Conservation (phyloP, 176 grass and related monocot genomes). For the Chloris gayana region DNA sequence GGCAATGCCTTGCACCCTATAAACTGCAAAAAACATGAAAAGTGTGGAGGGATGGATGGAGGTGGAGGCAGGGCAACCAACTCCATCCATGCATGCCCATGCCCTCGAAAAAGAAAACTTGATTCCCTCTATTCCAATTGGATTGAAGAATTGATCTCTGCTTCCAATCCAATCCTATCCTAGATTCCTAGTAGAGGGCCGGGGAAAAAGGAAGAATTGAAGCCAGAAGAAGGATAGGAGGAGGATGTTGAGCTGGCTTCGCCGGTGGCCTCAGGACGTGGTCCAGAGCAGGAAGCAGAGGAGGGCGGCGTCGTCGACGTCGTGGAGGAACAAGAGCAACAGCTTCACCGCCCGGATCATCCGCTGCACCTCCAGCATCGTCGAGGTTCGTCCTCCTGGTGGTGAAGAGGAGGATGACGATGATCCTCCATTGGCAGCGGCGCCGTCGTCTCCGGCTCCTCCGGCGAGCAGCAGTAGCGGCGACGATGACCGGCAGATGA, state of each 20-base stretch:
- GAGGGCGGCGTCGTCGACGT: conserved; percentile 14
- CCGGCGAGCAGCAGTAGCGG: not conserved
- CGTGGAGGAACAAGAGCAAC: conserved; percentile 24
- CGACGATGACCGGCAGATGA: not conserved
- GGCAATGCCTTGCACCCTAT: not conserved
- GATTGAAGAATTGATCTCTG: not conserved
- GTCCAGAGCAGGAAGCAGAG: not conserved
- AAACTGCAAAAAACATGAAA: not conserved
- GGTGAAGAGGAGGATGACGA: no score
- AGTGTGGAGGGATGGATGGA: not conserved
- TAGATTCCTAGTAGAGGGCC: no score
- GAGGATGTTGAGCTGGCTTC: conserved; percentile 22
- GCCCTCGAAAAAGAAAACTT: no score
- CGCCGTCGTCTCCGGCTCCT: not conserved
- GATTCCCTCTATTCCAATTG: not conserved
- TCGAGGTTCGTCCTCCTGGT: not conserved
- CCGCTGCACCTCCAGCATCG: conserved; percentile 5
- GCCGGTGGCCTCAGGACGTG: not conserved
- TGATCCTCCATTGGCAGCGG: no score
- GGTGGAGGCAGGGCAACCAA: not conserved
- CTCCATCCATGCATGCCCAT: not conserved
- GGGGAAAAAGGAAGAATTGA: no score
- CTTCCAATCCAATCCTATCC: no score
- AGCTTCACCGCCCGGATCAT: conserved; percentile 32
- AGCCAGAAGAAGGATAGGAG: not conserved